Conservation (phyloP, 2,329 filamentous ascomycete species). For the Pezicula radicicola region DNA sequence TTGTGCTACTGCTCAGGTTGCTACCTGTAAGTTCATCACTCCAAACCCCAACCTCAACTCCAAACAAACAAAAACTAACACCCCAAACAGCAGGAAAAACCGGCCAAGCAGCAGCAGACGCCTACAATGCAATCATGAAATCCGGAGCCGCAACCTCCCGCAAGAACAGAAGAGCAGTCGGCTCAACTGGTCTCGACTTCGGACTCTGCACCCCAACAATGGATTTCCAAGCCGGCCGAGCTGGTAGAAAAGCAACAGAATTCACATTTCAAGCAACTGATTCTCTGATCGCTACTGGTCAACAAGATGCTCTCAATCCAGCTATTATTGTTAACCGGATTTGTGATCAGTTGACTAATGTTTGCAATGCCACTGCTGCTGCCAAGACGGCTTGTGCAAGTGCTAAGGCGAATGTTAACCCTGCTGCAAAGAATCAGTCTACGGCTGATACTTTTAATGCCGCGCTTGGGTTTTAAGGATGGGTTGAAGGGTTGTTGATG, state of each 20-base stretch:
- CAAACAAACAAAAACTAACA: not conserved
- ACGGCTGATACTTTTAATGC: slow-evolving; percentile 40
- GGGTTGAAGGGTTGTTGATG: not conserved
- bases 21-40: not conserved
- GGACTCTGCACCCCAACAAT: slow-evolving; percentile 46
- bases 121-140: not conserved
- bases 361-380: slow-evolving; percentile 55
- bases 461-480: slow-evolving; percentile 29
- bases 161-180: not conserved
- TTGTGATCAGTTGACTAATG: slow-evolving; percentile 65
- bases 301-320: slow-evolving; percentile 66
- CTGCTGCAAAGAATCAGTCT: slow-evolving; percentile 39
- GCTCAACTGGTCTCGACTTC: slow-evolving; percentile 37
- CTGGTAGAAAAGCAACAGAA: slow-evolving; percentile 50
- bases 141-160: not conserved
- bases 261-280: slow-evolving; percentile 67
- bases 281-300: slow-evolving; percentile 52
- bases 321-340: slow-evolving; percentile 71
- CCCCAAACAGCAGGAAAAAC: not conserved
- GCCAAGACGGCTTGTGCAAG: slow-evolving; percentile 49
- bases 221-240: slow-evolving; percentile 50
- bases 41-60: not conserved
- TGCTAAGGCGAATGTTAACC: slow-evolving; percentile 48
- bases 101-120: not conserved
- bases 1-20: not conserved